Percentiles rank a stretch among this genome's conserved stretches.
Evolutionary conservation across 1,284 basidiomycete species (phyloP).

Genomic region (Puccinia triticina): DNA sequence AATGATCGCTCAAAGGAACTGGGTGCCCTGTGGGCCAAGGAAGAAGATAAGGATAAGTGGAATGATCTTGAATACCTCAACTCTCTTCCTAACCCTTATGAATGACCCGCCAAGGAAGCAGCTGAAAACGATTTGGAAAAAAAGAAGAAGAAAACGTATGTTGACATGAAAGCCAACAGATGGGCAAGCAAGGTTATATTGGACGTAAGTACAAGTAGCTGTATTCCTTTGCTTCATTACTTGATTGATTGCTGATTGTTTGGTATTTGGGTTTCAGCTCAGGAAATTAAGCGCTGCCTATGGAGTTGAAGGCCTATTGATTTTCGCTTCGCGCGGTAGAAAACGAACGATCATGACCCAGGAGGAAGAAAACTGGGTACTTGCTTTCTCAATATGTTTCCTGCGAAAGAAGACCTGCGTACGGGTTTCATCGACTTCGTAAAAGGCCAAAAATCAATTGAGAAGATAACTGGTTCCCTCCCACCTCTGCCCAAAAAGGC

Average conservation of each 20-base stretch:
- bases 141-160: not conserved
- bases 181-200: not conserved
- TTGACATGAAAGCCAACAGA: slow-evolving; percentile 16
- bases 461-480: not conserved
- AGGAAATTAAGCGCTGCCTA: not conserved
- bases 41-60: not conserved
- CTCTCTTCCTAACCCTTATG: not conserved
- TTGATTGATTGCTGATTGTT: not conserved
- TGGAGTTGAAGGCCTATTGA: not conserved
- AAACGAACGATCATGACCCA: not conserved
- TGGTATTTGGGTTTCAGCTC: not conserved
- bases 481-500: not conserved
- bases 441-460: not conserved
- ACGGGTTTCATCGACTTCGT: not conserved
- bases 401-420: not conserved
- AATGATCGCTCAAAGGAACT: not conserved
- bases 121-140: not conserved
- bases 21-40: not conserved
- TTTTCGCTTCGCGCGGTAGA: not conserved
- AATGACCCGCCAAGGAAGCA: too few relatives aligned
- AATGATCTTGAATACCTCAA: not conserved
- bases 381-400: not conserved
- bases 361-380: not conserved
- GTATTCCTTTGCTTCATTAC: too few relatives aligned
- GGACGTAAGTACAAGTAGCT: not conserved